phyloP scores from a whole-genome alignment of 495 filamentous ascomycete genomes.

The Trichocladium uniseriatum region DNA sequence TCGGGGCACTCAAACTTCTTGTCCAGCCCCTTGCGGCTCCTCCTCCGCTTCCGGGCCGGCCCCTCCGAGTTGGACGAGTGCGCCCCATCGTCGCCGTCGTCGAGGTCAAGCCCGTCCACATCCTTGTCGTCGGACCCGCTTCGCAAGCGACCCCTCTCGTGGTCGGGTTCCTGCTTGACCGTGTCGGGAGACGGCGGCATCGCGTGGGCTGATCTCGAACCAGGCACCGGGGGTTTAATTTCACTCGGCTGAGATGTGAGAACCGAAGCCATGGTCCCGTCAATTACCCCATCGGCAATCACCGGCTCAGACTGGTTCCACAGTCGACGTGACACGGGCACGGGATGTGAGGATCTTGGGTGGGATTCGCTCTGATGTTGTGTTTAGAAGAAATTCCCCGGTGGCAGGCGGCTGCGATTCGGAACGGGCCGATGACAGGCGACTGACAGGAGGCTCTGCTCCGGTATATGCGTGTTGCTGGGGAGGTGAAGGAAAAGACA shows the following conservation, averaged over 20 bases:
- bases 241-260: slow-evolving; percentile 35
- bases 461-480: background rate
- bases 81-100: slow-evolving; percentile 30
- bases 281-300: slow-evolving; percentile 18
- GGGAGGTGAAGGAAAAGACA: background rate
- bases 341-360: slow-evolving; percentile 5
- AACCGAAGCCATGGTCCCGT: slow-evolving; percentile 39
- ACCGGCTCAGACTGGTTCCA: slow-evolving; percentile 8
- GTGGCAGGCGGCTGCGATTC: slow-evolving; percentile 17
- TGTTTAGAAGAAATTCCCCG: slow-evolving; percentile 10
- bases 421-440: slow-evolving; percentile 7
- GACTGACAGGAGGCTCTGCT: slow-evolving; percentile 3
- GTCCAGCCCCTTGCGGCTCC: slow-evolving; percentile 79
- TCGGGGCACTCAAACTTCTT: slow-evolving; percentile 92
- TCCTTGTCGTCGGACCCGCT: slow-evolving; percentile 40
- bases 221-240: slow-evolving; percentile 28
- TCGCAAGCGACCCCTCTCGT: slow-evolving; percentile 37
- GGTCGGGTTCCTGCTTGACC: slow-evolving; percentile 37
- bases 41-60: slow-evolving; percentile 59
- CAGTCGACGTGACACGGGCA: slow-evolving; percentile 17
- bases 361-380: slow-evolving; percentile 9
- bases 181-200: slow-evolving; percentile 37
- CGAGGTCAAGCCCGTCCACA: slow-evolving; percentile 31
- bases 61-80: slow-evolving; percentile 48
- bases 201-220: slow-evolving; percentile 27